Evolutionary conservation across 2,329 filamentous ascomycete species (phyloP), one percentile per base, ranked within the genome.

Genomic region (Blastomyces silverae): DNA sequence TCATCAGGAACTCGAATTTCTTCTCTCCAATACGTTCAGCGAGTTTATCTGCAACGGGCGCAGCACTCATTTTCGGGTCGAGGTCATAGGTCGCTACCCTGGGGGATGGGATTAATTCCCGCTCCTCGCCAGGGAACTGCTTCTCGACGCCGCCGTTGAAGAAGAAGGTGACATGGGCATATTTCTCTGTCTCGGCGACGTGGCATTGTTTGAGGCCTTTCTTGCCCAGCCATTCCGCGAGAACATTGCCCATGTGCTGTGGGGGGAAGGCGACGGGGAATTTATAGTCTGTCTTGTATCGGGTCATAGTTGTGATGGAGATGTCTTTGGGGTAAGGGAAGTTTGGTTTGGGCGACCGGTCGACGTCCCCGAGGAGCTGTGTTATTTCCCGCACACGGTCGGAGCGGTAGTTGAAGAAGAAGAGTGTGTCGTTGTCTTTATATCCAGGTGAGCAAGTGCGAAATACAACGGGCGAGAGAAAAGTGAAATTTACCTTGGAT

Each of bases 361-460:
- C 94, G 75, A 93, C 88, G 77, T 90, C 90, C 71, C 94, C 94
- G 64, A 99, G 83, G 56, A 99, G 85, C 81, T 97, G 94, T 61
- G 92, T 96, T 77, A 99, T 89, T 79, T 99, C 94, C 72, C 94
- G 90, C 63, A 93, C 93, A 77, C 94, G 92, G 78, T 99, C 94
- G 65, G 94, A 97, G 74, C 94, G 91, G 85, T 99, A 99, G 87
- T 99, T 99, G 90, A 99, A 99, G 87, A 97, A 97, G 86, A 97
- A 97, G 73, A 97, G 85, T 63, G 91, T 93, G 76, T 99, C 94
- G 70, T 89, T 84, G 75, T 97, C 92, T 92, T 69, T 31, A 46
- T 63, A 59, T 37, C 3, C 67, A 25, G 20, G 69, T 59, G 69
- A 73, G 65, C 71, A 70, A 62, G 46, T 39, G 48, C 39, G 28